Conservation (phyloP, 108 stramenopile species). For the Cyclostephanos tholiformis region DNA sequence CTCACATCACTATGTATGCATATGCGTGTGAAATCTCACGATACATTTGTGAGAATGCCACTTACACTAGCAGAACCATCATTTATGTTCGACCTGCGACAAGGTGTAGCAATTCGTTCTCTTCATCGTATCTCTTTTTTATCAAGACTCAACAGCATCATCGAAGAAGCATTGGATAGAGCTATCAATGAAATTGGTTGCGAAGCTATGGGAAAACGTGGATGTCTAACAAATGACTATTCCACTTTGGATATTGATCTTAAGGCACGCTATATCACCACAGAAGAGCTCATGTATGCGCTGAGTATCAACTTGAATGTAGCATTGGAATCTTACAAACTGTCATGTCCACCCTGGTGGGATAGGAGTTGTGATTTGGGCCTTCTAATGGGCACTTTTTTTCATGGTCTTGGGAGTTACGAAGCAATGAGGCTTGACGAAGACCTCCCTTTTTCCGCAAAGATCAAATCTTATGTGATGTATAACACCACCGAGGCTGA, state of each 20-base stretch:
- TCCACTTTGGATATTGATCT: conserved; percentile 71
- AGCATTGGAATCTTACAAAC: conserved; percentile 26
- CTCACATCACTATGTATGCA: conserved; percentile 57
- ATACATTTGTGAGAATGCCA: conserved; percentile 66
- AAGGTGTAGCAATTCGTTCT: conserved; percentile 69
- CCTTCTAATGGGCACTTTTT: conserved; percentile 78
- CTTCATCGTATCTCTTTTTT: conserved; percentile 72
- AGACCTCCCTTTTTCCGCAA: conserved; percentile 64
- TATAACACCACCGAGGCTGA: conserved; percentile 54
- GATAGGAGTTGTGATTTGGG: conserved; percentile 82
- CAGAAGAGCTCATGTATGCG: conserved; percentile 71
- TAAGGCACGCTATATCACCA: conserved; percentile 69
- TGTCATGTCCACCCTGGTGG: conserved; percentile 76
- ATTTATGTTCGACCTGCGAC: conserved; percentile 60
- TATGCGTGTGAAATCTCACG: conserved; percentile 57
- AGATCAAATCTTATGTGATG: conserved; percentile 55
- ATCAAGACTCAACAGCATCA: conserved; percentile 60
- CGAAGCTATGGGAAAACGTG: conserved; percentile 78
- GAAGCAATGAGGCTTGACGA: conserved; percentile 81
- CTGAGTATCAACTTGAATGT: conserved; percentile 42
- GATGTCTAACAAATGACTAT: conserved; percentile 67
- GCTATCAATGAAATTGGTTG: conserved; percentile 62
- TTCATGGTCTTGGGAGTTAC: conserved; percentile 87
- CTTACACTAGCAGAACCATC: conserved; percentile 63
- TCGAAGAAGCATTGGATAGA: conserved; percentile 63